phyloP scores from a whole-genome alignment of 495 filamentous ascomycete genomes.

The Annulohypoxylon nitens region DNA sequence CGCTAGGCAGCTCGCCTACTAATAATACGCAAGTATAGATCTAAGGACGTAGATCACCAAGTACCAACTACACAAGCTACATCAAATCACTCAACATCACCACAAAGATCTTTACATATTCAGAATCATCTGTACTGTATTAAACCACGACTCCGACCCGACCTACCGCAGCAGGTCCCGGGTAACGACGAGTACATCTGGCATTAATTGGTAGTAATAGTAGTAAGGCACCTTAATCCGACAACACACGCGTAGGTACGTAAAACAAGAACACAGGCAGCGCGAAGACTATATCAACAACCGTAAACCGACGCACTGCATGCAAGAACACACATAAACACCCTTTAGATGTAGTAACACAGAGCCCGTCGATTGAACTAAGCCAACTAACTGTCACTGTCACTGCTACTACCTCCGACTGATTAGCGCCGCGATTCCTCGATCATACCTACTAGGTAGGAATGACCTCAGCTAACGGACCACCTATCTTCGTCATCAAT shows the following conservation, averaged over 20 bases:
- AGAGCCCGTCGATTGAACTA: constrained; percentile 6
- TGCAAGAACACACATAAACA: not conserved
- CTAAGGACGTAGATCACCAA: no score
- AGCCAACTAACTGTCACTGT: not conserved
- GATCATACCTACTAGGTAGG: not conserved
- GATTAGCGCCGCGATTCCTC: not conserved
- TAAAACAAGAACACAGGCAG: not conserved
- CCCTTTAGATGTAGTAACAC: no score
- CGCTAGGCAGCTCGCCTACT: no score
- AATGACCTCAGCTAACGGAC: not conserved
- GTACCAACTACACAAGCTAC: not conserved
- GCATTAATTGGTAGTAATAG: not conserved
- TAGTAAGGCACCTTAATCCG: not conserved
- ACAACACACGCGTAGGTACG: not conserved
- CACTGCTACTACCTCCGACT: not conserved
- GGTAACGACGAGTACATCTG: not conserved
- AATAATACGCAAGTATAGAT: no score
- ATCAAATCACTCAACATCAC: not conserved
- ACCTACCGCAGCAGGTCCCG: no score
- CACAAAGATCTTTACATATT: not conserved
- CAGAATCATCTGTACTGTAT: not conserved
- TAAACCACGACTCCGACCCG: not conserved
- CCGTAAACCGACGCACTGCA: not conserved
- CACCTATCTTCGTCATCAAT: not conserved
- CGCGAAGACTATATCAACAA: not conserved